Base-by-base conservation (phyloP, 805 yeast species). In the Yamadazyma philogaea region DNA sequence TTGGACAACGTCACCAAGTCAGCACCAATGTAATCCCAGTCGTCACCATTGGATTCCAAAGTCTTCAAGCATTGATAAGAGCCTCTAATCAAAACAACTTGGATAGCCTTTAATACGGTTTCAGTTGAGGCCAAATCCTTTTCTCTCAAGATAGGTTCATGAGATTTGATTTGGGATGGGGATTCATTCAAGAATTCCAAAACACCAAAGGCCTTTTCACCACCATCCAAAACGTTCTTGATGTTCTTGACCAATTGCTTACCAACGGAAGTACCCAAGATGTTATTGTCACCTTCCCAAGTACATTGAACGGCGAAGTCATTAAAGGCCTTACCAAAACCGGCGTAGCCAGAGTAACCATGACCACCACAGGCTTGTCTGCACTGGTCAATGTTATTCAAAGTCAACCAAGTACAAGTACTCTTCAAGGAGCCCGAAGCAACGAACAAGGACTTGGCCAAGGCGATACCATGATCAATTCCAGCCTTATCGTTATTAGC, bases 231-330 rank as follows among this genome's bases (percentile, higher is more conserved):
- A 21, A 64, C 67, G 18, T 49, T 56, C 21, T 49, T 51, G 27
- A 64, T 58, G 40, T 57, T 55, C 51, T 61, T 65, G 40, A 66
- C 56, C 39, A 70, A 55, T 38, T 71, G 63, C 49, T 68, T 61
- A 55, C 75, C 74, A 42, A 66, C 68, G 40, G 66, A 59, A 59
- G 68, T 59, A 34, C 67, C 71, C 54, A 70, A 63, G 37, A 70
- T 72, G 50, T 64, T 70, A 60, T 70, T 70, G 51, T 70, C 75
- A 55, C 75, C 75, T 57, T 70, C 75, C 75, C 75, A 70, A 27
- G 75, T 70, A 56, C 74, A 67, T 55, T 68, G 74, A 28, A 70
- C 75, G 28, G 65, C 74, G 68, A 73, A 70, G 42, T 70, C 75
- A 37, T 63, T 66, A 46, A 57, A 66, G 21, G 72, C 64, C 54